Evolutionary conservation across 2,329 filamentous ascomycete species (phyloP).

Genomic region (Colletotrichum sp.): DNA sequence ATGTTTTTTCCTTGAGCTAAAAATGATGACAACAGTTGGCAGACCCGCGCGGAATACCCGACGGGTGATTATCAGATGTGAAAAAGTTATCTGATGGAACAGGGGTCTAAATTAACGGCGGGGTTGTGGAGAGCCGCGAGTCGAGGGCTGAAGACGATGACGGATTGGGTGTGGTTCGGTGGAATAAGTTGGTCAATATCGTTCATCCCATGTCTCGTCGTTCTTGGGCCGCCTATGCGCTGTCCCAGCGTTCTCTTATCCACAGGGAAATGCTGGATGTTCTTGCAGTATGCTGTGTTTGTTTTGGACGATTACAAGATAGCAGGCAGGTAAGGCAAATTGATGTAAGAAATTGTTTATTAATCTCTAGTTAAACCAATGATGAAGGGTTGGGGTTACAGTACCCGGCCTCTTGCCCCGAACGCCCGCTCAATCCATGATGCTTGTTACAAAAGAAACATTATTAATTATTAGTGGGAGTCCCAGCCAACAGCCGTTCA

Average conservation of each 20-base stretch:
- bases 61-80: conserved; percentile 3
- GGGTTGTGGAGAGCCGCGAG: neutral
- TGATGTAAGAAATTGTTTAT: neutral
- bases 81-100: conserved; percentile 13
- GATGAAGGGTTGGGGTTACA: neutral
- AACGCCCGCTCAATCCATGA: neutral
- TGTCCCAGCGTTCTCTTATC: neutral
- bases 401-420: neutral
- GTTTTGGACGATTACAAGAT: neutral
- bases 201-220: neutral
- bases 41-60: neutral
- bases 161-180: neutral
- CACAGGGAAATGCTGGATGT: neutral
- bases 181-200: neutral
- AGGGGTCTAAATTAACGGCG: conserved; percentile 2
- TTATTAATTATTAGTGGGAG: neutral
- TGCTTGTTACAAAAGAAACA: neutral
- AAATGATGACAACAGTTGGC: neutral
- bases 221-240: neutral
- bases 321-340: neutral
- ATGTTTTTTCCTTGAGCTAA: neutral
- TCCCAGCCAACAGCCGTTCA: neutral
- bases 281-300: neutral
- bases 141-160: neutral
- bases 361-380: neutral